These are phyloP conservation scores for Malassezia vespertilionis DNA, from an alignment of 1,284 basidiomycete genomes.

Conservation along the genomic window DNA sequence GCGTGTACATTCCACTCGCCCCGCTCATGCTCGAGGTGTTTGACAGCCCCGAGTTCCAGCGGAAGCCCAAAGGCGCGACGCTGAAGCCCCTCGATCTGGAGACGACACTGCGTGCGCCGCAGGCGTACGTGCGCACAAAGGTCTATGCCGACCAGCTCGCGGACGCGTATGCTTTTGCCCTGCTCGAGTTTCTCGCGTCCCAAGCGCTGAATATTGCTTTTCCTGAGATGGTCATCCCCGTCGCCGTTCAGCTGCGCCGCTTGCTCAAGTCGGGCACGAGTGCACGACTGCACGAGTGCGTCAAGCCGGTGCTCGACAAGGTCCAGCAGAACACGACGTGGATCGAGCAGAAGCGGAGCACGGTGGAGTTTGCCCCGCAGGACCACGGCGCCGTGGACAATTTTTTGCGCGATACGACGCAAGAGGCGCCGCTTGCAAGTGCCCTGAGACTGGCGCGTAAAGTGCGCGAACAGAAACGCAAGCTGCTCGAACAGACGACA, in stretches of 20 bases:
- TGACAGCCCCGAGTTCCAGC: conserved; percentile 62
- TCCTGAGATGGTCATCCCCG: conserved; percentile 81
- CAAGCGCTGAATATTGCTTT: conserved; percentile 59
- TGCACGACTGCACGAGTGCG: conserved; percentile 26
- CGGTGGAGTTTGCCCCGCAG: conserved; percentile 41
- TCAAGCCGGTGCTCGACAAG: conserved; percentile 37
- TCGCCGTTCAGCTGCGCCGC: conserved; percentile 53
- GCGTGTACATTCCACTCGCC: conserved; percentile 76
- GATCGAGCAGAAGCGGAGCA: conserved; percentile 28
- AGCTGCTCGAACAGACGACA: conserved; percentile 29
- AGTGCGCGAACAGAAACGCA: conserved; percentile 40
- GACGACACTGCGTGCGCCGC: conserved; percentile 72
- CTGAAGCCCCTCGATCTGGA: conserved; percentile 81
- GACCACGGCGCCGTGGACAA: conserved; percentile 17
- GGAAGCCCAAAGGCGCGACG: conserved; percentile 75
- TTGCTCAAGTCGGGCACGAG: conserved; percentile 29
- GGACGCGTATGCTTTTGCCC: conserved; percentile 67
- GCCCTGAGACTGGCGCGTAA: conserved; percentile 39
- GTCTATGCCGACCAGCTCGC: conserved; percentile 72
- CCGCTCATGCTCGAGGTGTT: conserved; percentile 78
- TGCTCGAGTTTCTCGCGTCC: conserved; percentile 64
- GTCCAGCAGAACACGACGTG: conserved; percentile 30
- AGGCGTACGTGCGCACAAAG: conserved; percentile 76
- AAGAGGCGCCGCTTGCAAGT: conserved; percentile 37
- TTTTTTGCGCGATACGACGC: conserved; percentile 21